Evolutionary conservation across 306 rosid species (phyloP), one percentile per base, ranked within the genome.

Genomic region (Amphicarpaea edgeworthii): DNA sequence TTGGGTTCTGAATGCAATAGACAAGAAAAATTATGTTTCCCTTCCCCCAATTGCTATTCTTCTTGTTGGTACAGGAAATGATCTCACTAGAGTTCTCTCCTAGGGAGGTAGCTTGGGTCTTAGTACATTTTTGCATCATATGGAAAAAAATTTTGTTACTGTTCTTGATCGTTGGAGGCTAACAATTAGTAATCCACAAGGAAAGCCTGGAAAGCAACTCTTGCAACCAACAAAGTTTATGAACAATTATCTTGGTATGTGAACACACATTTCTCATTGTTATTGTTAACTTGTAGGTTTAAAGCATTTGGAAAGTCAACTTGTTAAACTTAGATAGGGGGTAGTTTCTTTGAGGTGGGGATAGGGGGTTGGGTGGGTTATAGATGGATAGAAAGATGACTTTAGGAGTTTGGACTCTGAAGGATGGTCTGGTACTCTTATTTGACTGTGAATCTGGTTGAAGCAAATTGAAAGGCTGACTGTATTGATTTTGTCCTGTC

Each of bases 41-140:
- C 99, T 98, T 85, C 99, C 98, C 58, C 97, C 98, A 24, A 96
- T 95, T 74, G 97, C 99, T 67, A 90, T 95, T 81, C 97, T 95
- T 80, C 99, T 98, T 23, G 99, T 98, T 2, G 98, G 97, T 76
- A 95, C 98, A 3, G 99, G 99, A 84, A 95, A 95, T 75, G 99
- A 95, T 88, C 92, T 95, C 43, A 98, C 99, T 20, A 86, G 99
- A 84, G 98, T 95, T 83, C 88, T 95, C 28, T 89, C 90, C 20
- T 95, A 98, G 99, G 99, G 99, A 81, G 91, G 99, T 85, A 96
- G 99, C 83, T 85, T 95, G 51, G 99, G 99, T 76, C 98, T 95
- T 71, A 90, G 91, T 86, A 92, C 97, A 34, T 82, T 95, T 77
- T 81, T 95, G 85, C 91, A 92, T 59, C 90, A 92, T 80, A 86